Evolutionary conservation across 2,329 filamentous ascomycete species (phyloP).

Genomic region (Monosporascus sp.): DNA sequence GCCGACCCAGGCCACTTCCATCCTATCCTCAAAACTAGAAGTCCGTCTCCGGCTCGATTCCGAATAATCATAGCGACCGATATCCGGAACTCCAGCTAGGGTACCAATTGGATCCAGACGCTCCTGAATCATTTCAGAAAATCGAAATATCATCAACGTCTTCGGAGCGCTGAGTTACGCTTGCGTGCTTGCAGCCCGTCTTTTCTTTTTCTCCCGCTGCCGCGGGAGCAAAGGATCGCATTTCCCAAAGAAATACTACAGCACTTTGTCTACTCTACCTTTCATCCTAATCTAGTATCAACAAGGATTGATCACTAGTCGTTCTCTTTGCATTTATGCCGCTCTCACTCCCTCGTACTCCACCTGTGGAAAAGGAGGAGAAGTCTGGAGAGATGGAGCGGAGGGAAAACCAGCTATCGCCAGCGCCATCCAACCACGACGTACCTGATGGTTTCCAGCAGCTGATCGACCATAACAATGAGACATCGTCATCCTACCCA

Average conservation of each 20-base stretch:
- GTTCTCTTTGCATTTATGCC: not conserved
- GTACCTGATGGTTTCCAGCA: constrained; percentile 37
- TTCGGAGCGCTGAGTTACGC: too few species aligned
- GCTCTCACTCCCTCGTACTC: not conserved
- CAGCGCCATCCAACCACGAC: constrained; percentile 37
- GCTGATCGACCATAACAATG: constrained; percentile 38
- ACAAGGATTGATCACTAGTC: not conserved
- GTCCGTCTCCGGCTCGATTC: not conserved
- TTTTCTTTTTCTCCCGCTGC: not conserved
- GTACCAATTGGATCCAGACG: not conserved
- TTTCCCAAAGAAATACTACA: not conserved
- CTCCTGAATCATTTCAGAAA: too few species aligned
- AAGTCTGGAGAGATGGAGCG: constrained; percentile 20
- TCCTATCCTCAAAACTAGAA: not conserved
- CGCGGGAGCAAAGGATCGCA: not conserved
- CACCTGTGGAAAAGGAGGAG: not conserved
- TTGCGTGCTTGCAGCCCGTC: not conserved
- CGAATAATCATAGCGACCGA: not conserved
- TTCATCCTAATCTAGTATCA: not conserved
- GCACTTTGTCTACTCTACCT: not conserved
- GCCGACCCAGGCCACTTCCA: not conserved
- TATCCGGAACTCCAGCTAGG: not conserved
- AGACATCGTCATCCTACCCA: constrained; percentile 19
- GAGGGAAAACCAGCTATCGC: constrained; percentile 35
- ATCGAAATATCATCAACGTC: too few species aligned